Base-by-base conservation (phyloP, 305 asterid species). In the Fraxinus paxiana region DNA sequence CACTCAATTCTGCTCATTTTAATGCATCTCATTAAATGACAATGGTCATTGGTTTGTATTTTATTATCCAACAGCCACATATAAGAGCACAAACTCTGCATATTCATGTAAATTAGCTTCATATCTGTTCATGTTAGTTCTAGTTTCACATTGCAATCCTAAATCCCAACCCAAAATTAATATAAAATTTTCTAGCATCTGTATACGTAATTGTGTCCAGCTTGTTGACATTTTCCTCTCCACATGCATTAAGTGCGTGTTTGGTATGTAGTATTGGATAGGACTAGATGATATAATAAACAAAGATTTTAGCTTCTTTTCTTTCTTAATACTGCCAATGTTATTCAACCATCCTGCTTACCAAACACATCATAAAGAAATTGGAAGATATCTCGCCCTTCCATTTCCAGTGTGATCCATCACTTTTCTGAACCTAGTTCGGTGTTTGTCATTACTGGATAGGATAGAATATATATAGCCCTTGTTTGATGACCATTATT, bases 1-100 rank as follows among this genome's bases (percentile, higher is more conserved):
- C 80, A 41, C 76, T 75, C 31, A 33, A 10, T 65, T 83, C 80
- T 81, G 73, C 82, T 56, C 73, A 2, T 28, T 59, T 77, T 71
- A 63, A 9, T 84, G 51, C 75, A 12, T 77, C 74, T 26, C 61
- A 43, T 54, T 65, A 17, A 33, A 65, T 12, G 54, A 73, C 38
- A 48, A 51, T 30, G 18, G 54, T 81, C 15, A 46, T 33, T 77
- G 74, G 74, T 51, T 26, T 79, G 33, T 37, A 54, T 5, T 18
- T 17, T n/a, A 24, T 24, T 17, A 20, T 74, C 38, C 10, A 43
- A 73, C 28, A 59, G 43, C 17, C 41, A 54, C 6, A 76, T 63
- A 34, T 24, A 0, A 46, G 59, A 65, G 61, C 79, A 77, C 5
- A 26, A 24, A 48, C 17, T n/a, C 17, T 30, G 30, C 31, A 35